phyloP scores from a whole-genome alignment of 768 basidiomycete genomes.

The Suillus subalutaceus region DNA sequence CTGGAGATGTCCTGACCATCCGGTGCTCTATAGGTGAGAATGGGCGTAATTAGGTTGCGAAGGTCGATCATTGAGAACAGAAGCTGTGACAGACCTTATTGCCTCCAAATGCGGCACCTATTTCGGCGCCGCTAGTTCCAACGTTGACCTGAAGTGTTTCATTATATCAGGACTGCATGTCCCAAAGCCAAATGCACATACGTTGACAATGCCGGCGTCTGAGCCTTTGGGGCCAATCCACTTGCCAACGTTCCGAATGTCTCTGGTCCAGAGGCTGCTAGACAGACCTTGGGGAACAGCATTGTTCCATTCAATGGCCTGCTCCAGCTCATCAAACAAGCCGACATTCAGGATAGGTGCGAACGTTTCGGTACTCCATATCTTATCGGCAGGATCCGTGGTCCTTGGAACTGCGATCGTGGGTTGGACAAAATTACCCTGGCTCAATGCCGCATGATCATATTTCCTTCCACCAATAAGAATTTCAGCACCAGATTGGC shows the following conservation, averaged over 20 bases:
- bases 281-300: constrained; percentile 89
- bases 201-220: constrained; percentile 92
- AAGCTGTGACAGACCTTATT: constrained; percentile 66
- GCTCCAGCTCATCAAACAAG: constrained; percentile 82
- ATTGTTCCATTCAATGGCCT: constrained; percentile 92
- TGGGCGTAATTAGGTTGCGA: constrained; percentile 15
- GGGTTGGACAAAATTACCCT: constrained; percentile 90
- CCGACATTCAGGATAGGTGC: constrained; percentile 89
- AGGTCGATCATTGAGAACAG: constrained; percentile 18
- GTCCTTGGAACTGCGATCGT: constrained; percentile 76
- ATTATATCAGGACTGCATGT: constrained; percentile 8
- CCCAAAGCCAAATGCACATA: constrained; percentile 38
- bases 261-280: constrained; percentile 89
- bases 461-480: constrained; percentile 71
- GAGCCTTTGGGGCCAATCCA: constrained; percentile 92
- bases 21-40: constrained; percentile 62
- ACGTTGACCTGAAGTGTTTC: constrained; percentile 55
- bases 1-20: constrained; percentile 55
- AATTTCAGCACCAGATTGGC: constrained; percentile 71
- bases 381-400: constrained; percentile 49
- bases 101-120: constrained; percentile 90
- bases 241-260: constrained; percentile 80
- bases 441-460: constrained; percentile 48
- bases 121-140: constrained; percentile 71
- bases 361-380: constrained; percentile 85